Base-by-base conservation (phyloP, 2,329 filamentous ascomycete genomes). In the Penicillium hordei region DNA sequence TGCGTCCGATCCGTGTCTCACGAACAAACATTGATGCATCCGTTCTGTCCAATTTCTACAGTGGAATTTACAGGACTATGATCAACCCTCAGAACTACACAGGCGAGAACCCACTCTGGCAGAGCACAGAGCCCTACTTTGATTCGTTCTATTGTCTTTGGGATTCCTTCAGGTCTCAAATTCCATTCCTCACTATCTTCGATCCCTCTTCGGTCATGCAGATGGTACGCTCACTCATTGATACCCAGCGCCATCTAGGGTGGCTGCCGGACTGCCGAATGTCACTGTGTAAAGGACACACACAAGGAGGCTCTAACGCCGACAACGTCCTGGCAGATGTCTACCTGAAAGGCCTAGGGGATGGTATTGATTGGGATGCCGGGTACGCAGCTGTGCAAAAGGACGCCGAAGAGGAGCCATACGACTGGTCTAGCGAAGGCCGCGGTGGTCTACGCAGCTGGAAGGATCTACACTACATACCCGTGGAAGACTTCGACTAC, bases 61-160 rank as follows among this genome's bases (percentile, higher is more conserved):
- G 85, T 55, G 87, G 87, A 2, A 81, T 88, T 19, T 90, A 90
- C 67, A 78, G 87, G 19, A 84, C 84, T 2, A 86, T 89, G 84
- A 82, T 90, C 56, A 87, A 84, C 51, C 87, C 87, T 1, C 87
- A 90, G 64, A 87, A 90, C 63, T 89, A 89, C 60, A 90, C 88
- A 0, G 86, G 86, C 1, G 88, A 90, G 70, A 90, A 90, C 58
- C 86, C 86, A 3, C 69, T 85, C 0, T 90, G 87, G 86, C 67
- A 79, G 1, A 86, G 82, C 50, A 75, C 73, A 0, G 86, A 89
- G 70, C 87, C 87, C 0, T 90, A 90, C 63, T 90, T 87, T 69
- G 88, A 90, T 70, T 89, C 86, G 0, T 89, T 88, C 62, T 91
- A 91, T 71, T 90, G 87, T 64, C 83, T 90, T 3, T 90, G 88